Percentiles rank a stretch among this genome's conserved stretches.
These are phyloP conservation scores for Rhizopogon vinicolor DNA, from an alignment of 768 basidiomycete species.

Conservation along the genomic window DNA sequence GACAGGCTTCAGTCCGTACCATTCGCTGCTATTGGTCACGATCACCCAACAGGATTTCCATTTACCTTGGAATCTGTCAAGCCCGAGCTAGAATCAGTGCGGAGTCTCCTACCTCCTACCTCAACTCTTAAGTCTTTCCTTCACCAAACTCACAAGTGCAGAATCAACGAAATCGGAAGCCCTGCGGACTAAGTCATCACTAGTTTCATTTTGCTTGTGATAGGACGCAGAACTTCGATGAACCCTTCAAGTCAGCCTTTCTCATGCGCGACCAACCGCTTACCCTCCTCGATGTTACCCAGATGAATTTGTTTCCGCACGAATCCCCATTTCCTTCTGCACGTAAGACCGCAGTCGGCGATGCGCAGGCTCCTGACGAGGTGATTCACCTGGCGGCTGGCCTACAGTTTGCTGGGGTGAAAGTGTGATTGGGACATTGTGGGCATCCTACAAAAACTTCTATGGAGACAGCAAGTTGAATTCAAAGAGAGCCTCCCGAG, in stretches of 20 bases:
- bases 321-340: slow-evolving; percentile 27
- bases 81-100: not conserved
- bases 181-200: not conserved
- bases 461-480: not conserved
- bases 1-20: not conserved
- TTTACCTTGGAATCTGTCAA: slow-evolving; percentile 1
- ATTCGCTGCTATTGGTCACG: slow-evolving; percentile 3
- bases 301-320: slow-evolving; percentile 15
- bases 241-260: slow-evolving; percentile 23
- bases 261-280: slow-evolving; percentile 18
- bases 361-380: slow-evolving; percentile 19
- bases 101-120: not conserved
- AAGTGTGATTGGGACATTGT: slow-evolving; percentile 9
- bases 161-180: not conserved
- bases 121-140: not conserved
- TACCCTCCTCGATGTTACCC: slow-evolving; percentile 14
- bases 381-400: slow-evolving; percentile 24
- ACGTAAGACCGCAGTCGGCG: slow-evolving; percentile 27
- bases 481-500: not conserved
- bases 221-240: slow-evolving; percentile 23
- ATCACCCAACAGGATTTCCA: not conserved
- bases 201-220: slow-evolving; percentile 33
- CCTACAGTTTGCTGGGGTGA: slow-evolving; percentile 21
- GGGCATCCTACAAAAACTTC: slow-evolving; percentile 3
- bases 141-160: not conserved